phyloP scores from a whole-genome alignment of 345 rosid species.

The Populus pruinosa region DNA sequence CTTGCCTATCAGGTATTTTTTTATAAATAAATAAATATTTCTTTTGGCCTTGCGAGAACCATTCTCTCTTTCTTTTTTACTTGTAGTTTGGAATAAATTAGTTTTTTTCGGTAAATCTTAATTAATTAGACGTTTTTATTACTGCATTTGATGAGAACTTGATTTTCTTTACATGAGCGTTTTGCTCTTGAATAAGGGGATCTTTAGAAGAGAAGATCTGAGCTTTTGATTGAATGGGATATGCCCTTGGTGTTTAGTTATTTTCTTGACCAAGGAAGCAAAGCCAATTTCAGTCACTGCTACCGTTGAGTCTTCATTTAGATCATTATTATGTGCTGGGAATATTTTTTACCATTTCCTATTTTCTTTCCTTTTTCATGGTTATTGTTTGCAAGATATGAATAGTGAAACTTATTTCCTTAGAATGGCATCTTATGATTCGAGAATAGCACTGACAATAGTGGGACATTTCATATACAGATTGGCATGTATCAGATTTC shows the following conservation, averaged over 20 bases:
- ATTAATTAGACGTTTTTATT: not conserved
- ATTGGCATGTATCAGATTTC: not conserved
- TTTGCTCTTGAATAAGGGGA: not conserved
- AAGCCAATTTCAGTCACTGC: not conserved
- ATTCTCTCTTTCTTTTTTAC: not conserved
- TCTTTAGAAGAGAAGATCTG: not conserved
- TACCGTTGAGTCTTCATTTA: not conserved
- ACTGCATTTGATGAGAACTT: not conserved
- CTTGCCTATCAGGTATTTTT: conserved; percentile 23
- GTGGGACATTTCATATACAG: not conserved
- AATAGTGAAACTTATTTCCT: not conserved
- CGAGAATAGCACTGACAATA: not conserved
- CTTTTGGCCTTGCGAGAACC: not conserved
- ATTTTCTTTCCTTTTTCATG: not conserved
- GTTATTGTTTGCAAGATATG: not conserved
- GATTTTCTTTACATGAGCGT: not conserved
- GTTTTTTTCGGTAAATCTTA: not conserved
- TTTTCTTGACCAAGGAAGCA: not conserved
- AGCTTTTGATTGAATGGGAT: not conserved
- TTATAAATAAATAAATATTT: not conserved
- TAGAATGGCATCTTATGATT: not conserved
- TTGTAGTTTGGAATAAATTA: not conserved
- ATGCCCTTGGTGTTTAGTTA: not conserved
- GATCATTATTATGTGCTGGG: not conserved
- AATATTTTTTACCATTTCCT: not conserved